Percentiles rank a stretch among this genome's conserved stretches.
Conservation (phyloP, 805 yeast species). For the Wickerhamiella parazyma region DNA sequence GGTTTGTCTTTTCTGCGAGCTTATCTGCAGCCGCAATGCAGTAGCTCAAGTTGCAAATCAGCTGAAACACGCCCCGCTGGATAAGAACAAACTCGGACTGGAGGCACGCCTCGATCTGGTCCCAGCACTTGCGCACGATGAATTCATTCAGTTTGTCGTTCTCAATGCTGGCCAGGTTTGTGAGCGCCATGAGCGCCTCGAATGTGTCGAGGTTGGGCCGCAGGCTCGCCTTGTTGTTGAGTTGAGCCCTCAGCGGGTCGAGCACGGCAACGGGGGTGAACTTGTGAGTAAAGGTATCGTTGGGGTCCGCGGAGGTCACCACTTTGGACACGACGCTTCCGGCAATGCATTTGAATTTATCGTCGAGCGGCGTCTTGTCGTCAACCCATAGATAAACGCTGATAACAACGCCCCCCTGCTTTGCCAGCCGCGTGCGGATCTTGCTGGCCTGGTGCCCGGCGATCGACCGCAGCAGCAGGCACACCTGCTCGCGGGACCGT, state of each 20-base stretch:
- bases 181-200: constrained; percentile 50
- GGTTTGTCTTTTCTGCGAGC: constrained; percentile 23
- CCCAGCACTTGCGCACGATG: constrained; percentile 32
- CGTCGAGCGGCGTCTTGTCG: constrained; percentile 15
- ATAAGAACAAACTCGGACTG: constrained; percentile 35
- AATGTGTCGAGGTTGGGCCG: constrained; percentile 29
- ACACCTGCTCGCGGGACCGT: constrained; percentile 20
- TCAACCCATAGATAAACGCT: constrained; percentile 21
- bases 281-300: constrained; percentile 24
- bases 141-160: constrained; percentile 30
- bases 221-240: constrained; percentile 17
- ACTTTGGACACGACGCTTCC: constrained; percentile 25
- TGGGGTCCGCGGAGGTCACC: constrained; percentile 27
- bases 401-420: constrained; percentile 27
- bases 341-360: constrained; percentile 16
- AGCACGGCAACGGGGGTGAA: constrained; percentile 23
- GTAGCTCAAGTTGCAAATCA: constrained; percentile 45
- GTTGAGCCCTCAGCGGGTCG: constrained; percentile 22
- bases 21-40: constrained; percentile 26
- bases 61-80: constrained; percentile 49
- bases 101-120: constrained; percentile 33
- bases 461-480: constrained; percentile 22
- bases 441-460: constrained; percentile 20
- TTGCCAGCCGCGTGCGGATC: constrained; percentile 21
- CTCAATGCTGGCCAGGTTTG: constrained; percentile 45